These are phyloP conservation scores for Oryza punctata DNA, from an alignment of 176 grass and related monocot species.

Conservation along the genomic window DNA sequence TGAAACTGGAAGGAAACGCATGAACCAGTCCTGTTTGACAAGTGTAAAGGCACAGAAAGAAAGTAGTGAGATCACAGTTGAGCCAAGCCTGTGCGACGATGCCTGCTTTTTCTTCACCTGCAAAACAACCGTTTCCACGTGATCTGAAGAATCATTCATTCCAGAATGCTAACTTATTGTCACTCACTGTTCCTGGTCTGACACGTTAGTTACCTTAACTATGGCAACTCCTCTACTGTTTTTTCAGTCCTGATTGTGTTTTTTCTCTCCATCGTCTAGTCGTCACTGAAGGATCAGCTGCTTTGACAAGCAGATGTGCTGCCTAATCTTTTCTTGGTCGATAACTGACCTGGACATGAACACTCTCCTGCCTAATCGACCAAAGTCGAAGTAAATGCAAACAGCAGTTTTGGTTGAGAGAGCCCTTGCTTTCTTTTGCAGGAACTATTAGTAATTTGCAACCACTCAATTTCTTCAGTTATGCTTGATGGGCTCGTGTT, in stretches of 20 bases:
- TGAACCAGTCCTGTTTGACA: slow-evolving; percentile 30
- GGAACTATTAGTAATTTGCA: not conserved
- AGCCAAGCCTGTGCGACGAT: slow-evolving; percentile 4
- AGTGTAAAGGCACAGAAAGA: slow-evolving; percentile 39
- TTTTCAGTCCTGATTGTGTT: not conserved
- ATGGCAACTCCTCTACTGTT: not conserved
- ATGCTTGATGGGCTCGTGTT: not conserved
- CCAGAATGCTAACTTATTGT: slow-evolving; percentile 23
- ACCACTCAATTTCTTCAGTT: not conserved
- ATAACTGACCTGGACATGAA: slow-evolving; percentile 30
- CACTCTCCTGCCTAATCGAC: slow-evolving; percentile 22
- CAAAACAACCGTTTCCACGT: slow-evolving; percentile 46
- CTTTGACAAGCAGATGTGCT: slow-evolving; percentile 8
- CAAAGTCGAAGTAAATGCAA: slow-evolving; percentile 14
- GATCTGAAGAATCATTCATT: slow-evolving; percentile 40
- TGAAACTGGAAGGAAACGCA: slow-evolving; percentile 47
- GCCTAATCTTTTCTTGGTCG: slow-evolving; percentile 36
- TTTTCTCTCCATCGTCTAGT: not conserved
- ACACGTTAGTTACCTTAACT: slow-evolving; percentile 4
- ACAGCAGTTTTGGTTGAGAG: slow-evolving; percentile 7
- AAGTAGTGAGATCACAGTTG: not conserved
- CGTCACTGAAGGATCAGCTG: slow-evolving; percentile 11
- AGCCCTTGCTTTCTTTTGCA: not conserved
- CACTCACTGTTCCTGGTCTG: slow-evolving; percentile 1
- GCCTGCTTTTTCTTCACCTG: slow-evolving; percentile 35